Percentiles rank a stretch among this genome's conserved stretches.
phyloP scores from a whole-genome alignment of 2,329 filamentous ascomycete genomes.

The Botrytis fragariae region DNA sequence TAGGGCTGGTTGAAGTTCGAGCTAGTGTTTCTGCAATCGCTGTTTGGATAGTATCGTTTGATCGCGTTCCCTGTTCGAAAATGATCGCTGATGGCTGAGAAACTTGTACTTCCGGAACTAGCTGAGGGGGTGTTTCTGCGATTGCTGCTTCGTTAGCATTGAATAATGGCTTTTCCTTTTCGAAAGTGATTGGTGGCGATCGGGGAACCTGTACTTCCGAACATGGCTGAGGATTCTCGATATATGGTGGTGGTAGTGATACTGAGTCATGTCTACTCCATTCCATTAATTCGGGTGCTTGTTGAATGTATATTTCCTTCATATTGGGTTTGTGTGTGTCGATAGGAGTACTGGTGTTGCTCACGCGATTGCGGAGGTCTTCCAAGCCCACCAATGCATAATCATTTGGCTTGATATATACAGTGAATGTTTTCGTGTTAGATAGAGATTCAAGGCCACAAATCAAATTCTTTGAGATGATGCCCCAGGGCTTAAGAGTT shows the following conservation, averaged over 20 bases:
- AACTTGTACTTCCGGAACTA: too few species aligned
- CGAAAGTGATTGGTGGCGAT: too few species aligned
- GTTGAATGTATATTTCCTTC: neutral
- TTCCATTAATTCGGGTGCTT: neutral
- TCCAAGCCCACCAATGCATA: neutral
- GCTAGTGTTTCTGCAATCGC: too few species aligned
- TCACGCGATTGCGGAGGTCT: neutral
- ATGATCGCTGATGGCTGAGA: too few species aligned
- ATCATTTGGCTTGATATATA: neutral
- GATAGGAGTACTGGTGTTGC: neutral
- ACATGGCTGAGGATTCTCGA: neutral
- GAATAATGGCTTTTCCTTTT: neutral
- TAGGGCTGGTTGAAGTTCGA: neutral
- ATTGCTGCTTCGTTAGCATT: too few species aligned
- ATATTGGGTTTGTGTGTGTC: neutral
- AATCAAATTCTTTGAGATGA: neutral
- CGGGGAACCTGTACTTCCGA: neutral
- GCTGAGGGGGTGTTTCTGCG: too few species aligned
- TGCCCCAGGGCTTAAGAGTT: neutral
- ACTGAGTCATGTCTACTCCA: neutral
- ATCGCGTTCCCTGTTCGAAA: too few species aligned
- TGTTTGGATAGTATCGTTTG: too few species aligned
- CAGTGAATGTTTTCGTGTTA: neutral
- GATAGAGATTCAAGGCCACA: neutral
- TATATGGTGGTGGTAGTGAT: neutral